Evolutionary conservation across 2,329 filamentous ascomycete species (phyloP).

Genomic region (Beauveria bassiana): DNA sequence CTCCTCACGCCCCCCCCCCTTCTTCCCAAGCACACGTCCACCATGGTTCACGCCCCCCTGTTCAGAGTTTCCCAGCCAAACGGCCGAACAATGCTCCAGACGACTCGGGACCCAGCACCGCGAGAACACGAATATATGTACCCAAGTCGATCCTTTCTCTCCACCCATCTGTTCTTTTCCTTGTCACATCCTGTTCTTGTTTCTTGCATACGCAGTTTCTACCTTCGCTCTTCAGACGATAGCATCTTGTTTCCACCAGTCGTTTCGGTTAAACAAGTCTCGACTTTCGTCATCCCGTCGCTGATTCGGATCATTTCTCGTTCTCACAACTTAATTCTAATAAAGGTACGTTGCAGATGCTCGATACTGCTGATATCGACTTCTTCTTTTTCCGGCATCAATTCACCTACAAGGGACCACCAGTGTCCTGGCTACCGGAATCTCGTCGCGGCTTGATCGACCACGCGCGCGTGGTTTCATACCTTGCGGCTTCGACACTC

Average conservation of each 20-base stretch:
- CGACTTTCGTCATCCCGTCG: constrained; percentile 9
- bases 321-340: constrained; percentile 8
- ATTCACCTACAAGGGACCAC: background rate
- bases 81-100: constrained; percentile 2
- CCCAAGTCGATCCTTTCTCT: constrained; percentile 5
- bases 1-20: background rate
- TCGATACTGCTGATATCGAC: background rate
- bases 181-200: background rate
- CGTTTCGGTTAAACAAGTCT: constrained; percentile 7
- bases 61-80: constrained; percentile 3
- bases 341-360: background rate
- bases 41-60: background rate
- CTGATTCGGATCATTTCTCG: constrained; percentile 1
- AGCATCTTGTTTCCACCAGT: constrained; percentile 7
- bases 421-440: background rate
- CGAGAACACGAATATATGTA: constrained; percentile 7
- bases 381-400: background rate
- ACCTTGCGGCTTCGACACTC: background rate
- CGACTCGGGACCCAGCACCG: background rate
- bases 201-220: background rate
- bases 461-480: background rate
- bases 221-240: constrained; percentile 7
- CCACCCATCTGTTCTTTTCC: background rate
- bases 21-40: background rate
- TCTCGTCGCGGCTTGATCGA: background rate